A percentile compares a stretch with the other conserved stretches of the same genome.
Conservation (phyloP, 805 yeast genomes). For the Candida chauliodis region DNA sequence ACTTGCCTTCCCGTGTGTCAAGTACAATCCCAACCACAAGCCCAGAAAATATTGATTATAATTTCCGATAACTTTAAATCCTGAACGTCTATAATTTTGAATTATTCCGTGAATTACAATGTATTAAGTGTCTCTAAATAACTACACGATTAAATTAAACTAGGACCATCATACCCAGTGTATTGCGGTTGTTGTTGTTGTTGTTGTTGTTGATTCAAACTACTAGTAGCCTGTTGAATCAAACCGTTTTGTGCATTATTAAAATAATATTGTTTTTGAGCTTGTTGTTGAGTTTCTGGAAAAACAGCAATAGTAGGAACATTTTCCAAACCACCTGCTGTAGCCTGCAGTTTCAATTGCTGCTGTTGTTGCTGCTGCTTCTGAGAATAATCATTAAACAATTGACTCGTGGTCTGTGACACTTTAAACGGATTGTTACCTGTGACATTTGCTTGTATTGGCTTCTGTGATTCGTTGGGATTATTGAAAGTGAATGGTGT, state of each 20-base stretch:
- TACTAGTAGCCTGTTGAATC: conserved; percentile 24
- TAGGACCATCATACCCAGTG: conserved; percentile 19
- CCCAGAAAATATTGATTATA: no score
- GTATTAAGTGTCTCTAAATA: neutral
- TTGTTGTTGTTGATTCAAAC: conserved; percentile 16
- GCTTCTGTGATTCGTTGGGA: conserved; percentile 1
- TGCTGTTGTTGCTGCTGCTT: conserved; percentile 20
- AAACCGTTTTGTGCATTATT: conserved; percentile 34
- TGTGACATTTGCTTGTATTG: conserved; percentile 37
- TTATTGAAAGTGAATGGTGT: conserved; percentile 27
- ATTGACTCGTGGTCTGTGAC: conserved; percentile 29
- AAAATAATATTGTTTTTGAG: conserved; percentile 33
- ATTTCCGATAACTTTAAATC: no score
- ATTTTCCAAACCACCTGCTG: conserved; percentile 72
- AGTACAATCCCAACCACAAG: no score
- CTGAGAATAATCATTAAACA: conserved; percentile 21
- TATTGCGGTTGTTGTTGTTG: conserved; percentile 14
- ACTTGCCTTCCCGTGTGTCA: no score
- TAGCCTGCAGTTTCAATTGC: conserved; percentile 47
- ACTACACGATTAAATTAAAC: conserved; percentile 14
- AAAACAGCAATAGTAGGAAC: conserved; percentile 66
- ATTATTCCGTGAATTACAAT: neutral
- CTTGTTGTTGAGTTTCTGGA: conserved; percentile 56
- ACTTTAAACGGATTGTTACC: conserved; percentile 63
- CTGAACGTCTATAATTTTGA: no score